Conservation (phyloP, 495 filamentous ascomycete species). For the Elasticomyces elasticus region DNA sequence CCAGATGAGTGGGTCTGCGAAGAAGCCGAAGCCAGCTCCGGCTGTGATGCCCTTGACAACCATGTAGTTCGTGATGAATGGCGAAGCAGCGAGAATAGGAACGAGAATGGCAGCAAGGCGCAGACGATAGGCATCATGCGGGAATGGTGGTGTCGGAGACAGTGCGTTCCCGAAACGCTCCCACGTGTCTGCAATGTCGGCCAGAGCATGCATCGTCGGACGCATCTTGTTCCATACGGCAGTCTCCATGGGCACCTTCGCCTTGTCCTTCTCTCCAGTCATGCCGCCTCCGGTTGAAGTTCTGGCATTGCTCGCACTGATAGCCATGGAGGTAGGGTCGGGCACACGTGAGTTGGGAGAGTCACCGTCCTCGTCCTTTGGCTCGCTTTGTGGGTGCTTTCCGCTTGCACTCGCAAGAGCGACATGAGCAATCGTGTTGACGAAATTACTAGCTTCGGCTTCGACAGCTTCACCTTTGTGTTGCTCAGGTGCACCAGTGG, state of each 20-base stretch:
- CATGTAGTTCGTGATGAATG: constrained; percentile 61
- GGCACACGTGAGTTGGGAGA: constrained; percentile 42
- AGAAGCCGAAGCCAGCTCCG: constrained; percentile 61
- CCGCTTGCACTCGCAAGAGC: constrained; percentile 67
- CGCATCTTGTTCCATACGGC: constrained; percentile 68
- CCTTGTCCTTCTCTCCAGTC: constrained; percentile 57
- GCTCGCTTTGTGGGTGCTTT: constrained; percentile 44
- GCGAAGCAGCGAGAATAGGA: constrained; percentile 45
- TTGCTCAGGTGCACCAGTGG: constrained; percentile 73
- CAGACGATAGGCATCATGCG: constrained; percentile 49
- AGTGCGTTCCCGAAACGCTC: constrained; percentile 73
- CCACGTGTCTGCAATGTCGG: constrained; percentile 66
- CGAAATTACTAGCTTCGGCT: constrained; percentile 72
- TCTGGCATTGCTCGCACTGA: constrained; percentile 49
- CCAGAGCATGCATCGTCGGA: constrained; percentile 65
- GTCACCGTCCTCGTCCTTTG: constrained; percentile 24
- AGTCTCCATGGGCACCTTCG: constrained; percentile 71
- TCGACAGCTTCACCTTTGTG: constrained; percentile 82
- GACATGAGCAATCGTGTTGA: constrained; percentile 63
- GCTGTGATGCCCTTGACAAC: constrained; percentile 62
- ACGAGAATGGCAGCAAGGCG: constrained; percentile 52
- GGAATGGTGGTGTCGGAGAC: constrained; percentile 70
- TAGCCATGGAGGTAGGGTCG: constrained; percentile 50
- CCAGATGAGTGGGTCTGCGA: constrained; percentile 64
- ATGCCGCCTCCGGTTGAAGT: constrained; percentile 39